phyloP scores from a whole-genome alignment of 345 rosid genomes.

The Eucalyptus lansdowneana region DNA sequence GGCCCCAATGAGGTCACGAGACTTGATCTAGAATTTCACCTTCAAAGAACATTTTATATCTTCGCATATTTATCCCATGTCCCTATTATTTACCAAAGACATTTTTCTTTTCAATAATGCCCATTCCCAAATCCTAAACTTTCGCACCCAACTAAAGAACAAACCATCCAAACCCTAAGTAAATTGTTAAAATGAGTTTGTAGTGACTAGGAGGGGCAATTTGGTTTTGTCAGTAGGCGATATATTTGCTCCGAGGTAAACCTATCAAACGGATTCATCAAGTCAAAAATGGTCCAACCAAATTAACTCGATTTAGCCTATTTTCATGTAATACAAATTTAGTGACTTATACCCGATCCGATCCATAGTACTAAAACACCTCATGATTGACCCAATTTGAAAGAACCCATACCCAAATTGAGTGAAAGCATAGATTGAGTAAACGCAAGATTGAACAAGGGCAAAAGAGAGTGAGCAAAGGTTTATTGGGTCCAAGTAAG shows the following conservation, averaged over 20 bases:
- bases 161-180: background rate
- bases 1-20: rapidly evolving
- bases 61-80: background rate
- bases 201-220: background rate
- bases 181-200: background rate
- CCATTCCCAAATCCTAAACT: background rate
- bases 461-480: no score
- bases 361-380: no score
- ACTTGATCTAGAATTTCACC: background rate
- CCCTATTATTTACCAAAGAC: background rate
- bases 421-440: no score
- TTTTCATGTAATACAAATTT: no score
- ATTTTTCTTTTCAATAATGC: background rate
- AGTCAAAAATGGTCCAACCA: no score
- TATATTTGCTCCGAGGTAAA: background rate
- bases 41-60: background rate
- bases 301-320: background rate
- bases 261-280: no score
- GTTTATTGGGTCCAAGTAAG: no score
- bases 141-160: background rate
- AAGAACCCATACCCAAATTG: no score
- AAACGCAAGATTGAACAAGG: no score
- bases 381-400: no score
- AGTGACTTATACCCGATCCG: no score
- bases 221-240: background rate